Evolutionary conservation across 2,329 filamentous ascomycete genomes (phyloP).

Genomic region (Stachybotrys chartarum): DNA sequence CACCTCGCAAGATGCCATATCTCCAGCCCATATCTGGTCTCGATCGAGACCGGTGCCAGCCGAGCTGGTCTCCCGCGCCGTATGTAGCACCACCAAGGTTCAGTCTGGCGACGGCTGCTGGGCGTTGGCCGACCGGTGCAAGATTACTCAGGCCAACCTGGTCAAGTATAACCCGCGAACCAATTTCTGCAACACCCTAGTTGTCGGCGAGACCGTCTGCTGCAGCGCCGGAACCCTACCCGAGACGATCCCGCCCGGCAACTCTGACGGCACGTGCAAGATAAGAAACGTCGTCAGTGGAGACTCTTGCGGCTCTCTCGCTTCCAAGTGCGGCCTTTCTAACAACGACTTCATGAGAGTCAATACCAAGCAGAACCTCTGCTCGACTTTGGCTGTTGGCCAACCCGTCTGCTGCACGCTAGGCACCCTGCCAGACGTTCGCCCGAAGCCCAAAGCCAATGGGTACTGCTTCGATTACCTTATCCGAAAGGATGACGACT

Average conservation of each 20-base stretch:
- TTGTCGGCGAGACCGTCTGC: constrained; percentile 9
- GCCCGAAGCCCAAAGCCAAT: constrained; percentile 21
- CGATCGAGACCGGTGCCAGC: neutral
- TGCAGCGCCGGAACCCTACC: constrained; percentile 12
- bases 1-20: neutral
- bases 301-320: constrained; percentile 27
- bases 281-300: constrained; percentile 20
- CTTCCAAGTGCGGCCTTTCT: constrained; percentile 27
- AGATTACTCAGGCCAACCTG: constrained; percentile 20
- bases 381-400: constrained; percentile 17
- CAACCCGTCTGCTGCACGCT: constrained; percentile 28
- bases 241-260: constrained; percentile 8
- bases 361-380: constrained; percentile 20
- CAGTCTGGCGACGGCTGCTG: constrained; percentile 20
- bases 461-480: constrained; percentile 21
- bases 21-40: neutral
- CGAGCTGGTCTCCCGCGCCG: neutral
- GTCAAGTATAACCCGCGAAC: constrained; percentile 19
- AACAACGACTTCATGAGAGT: constrained; percentile 23
- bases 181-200: constrained; percentile 14
- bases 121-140: constrained; percentile 21
- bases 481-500: constrained; percentile 23
- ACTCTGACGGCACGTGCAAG: constrained; percentile 16
- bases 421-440: constrained; percentile 26
- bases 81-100: constrained; percentile 10